Evolutionary conservation across 1,139 yeast species (phyloP).

Genomic region (Blastobotrys serpentis): DNA sequence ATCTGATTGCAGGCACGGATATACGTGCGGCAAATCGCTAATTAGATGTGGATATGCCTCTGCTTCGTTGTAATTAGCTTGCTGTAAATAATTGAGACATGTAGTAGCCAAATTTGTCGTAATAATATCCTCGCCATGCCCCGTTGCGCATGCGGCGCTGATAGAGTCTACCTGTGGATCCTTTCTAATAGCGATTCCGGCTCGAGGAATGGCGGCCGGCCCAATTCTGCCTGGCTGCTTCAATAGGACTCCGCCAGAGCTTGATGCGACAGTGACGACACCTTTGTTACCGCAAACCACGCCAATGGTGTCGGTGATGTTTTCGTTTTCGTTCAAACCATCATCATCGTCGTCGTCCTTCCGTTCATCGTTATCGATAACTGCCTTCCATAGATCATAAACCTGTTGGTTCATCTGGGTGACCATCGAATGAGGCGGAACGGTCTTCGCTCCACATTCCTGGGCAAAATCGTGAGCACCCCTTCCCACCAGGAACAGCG

Average conservation of each 20-base stretch:
- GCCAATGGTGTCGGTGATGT: constrained; percentile 41
- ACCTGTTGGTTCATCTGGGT: constrained; percentile 23
- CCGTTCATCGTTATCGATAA: constrained; percentile 11
- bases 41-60: constrained; percentile 11
- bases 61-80: constrained; percentile 13
- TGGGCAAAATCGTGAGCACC: constrained; percentile 38
- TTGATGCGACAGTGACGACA: constrained; percentile 35
- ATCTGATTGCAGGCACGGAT: constrained; percentile 23
- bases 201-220: constrained; percentile 42
- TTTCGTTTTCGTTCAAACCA: not conserved
- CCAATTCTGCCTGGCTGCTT: constrained; percentile 43
- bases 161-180: not conserved
- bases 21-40: not conserved
- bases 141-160: constrained; percentile 26
- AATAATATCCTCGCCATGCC: constrained; percentile 42
- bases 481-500: constrained; percentile 37
- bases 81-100: constrained; percentile 10
- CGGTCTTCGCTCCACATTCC: constrained; percentile 21
- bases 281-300: constrained; percentile 38
- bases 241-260: constrained; percentile 43
- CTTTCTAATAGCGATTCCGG: constrained; percentile 31
- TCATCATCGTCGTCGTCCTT: constrained; percentile 14
- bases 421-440: constrained; percentile 23
- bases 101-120: constrained; percentile 23
- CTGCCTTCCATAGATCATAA: constrained; percentile 27